Percentiles rank a stretch among this genome's conserved stretches.
Evolutionary conservation across 2,329 filamentous ascomycete genomes (phyloP).

Genomic region (Aspergillus aculeatinus): DNA sequence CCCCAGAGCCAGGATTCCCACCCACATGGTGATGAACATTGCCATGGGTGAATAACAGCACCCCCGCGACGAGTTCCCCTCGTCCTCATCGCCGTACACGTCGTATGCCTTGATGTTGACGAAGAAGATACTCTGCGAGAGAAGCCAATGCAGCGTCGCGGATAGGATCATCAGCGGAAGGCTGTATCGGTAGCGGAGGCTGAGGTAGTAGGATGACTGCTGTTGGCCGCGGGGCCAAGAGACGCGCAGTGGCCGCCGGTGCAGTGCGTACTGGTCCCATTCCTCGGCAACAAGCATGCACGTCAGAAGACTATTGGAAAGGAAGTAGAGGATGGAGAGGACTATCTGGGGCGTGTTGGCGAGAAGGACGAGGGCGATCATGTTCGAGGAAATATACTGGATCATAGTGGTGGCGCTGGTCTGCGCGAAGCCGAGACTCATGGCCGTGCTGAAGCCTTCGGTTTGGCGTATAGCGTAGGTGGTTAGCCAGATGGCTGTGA

Average conservation of each 20-base stretch:
- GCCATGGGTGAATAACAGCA: slow-evolving; percentile 5
- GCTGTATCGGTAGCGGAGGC: slow-evolving; percentile 44
- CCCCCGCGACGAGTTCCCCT: background rate
- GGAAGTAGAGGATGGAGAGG: slow-evolving; percentile 32
- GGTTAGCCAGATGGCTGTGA: background rate
- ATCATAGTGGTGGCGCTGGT: background rate
- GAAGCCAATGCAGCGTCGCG: slow-evolving; percentile 46
- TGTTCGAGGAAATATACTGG: background rate
- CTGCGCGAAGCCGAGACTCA: background rate
- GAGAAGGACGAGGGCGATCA: slow-evolving; percentile 15
- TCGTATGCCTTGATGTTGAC: slow-evolving; percentile 6
- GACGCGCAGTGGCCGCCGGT: slow-evolving; percentile 44
- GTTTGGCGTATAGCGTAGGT: background rate
- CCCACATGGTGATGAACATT: slow-evolving; percentile 2
- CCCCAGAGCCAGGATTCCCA: background rate
- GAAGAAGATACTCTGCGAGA: slow-evolving; percentile 47
- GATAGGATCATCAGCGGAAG: slow-evolving; percentile 38
- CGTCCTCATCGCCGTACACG: background rate
- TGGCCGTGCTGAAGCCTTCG: background rate
- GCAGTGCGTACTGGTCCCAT: slow-evolving; percentile 42
- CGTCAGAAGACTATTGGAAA: slow-evolving; percentile 40
- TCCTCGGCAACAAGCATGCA: slow-evolving; percentile 49
- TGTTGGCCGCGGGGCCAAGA: slow-evolving; percentile 44
- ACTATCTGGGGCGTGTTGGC: slow-evolving; percentile 36
- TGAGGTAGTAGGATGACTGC: slow-evolving; percentile 46